Evolutionary conservation across 2,329 filamentous ascomycete genomes (phyloP), one percentile per base, ranked within the genome.

Genomic region (Neopestalotiopsis sp.): DNA sequence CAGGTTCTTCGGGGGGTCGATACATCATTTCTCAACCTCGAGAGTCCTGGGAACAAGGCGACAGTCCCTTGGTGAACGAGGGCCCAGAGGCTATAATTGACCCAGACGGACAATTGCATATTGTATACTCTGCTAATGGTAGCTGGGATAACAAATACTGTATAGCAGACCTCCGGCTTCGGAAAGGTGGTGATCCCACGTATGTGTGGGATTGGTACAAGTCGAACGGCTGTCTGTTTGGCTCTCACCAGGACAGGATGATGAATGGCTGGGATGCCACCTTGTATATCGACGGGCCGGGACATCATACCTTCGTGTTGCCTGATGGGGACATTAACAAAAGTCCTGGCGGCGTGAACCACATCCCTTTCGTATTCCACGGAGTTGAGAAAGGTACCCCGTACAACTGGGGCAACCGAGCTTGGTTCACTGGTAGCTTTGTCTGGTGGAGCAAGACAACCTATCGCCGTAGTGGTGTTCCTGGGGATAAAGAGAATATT

Each of bases 171-270:
- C 69, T 75, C 2, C 74, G 74, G 0, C 71, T 75, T 1, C 69
- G 69, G 17, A 74, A 72, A 65, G 73, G 73, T 14, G 74, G 74
- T 13, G 69, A 75, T 66, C 74, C 74, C 10, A 73, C 74, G 0
- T 71, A 75, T 61, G 72, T 74, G 1, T 75, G 74, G 74, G 74
- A 75, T 62, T 75, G 74, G 74, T 74, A 74, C 62, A 75, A 75
- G 72, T 75, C 74, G 3, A 75, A 75, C 42, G 74, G 74, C 38
- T 75, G 74, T 56, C 70, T 75, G 0, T 74, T 75, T 59, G 74
- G 74, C 17, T 75, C 74, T 2, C 58, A 72, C 34, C 72, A 74
- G 66, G 68, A 68, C 40, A 65, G 67, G 30, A 75, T 75, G 74
- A 75, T 75, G 74, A 5, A 32, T 3, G 74, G 74, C 2, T 75